Percentiles rank a stretch among this genome's conserved stretches.
Conservation (phyloP, 1,139 yeast genomes). For the Nakaseomyces glabratus region DNA sequence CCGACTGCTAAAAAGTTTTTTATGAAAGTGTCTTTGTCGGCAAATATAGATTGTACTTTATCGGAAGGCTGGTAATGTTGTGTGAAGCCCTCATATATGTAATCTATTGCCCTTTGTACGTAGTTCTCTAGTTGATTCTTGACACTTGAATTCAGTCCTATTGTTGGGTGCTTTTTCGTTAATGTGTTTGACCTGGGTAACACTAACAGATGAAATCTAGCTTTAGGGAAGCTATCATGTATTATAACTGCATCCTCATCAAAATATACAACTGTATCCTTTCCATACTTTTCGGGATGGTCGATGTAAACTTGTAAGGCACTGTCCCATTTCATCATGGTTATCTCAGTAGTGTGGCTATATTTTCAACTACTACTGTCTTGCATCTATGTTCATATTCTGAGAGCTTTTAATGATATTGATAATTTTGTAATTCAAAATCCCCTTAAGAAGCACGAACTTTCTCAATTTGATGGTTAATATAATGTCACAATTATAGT, state of each 20-base stretch:
- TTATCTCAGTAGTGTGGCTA: too few species aligned
- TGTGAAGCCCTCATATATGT: constrained; percentile 35
- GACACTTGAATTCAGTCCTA: constrained; percentile 37
- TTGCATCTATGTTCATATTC: too few species aligned
- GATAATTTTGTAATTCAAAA: too few species aligned
- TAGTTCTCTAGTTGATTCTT: constrained; percentile 34
- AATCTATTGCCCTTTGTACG: constrained; percentile 37
- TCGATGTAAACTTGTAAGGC: constrained; percentile 32
- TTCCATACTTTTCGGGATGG: constrained; percentile 30
- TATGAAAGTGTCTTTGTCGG: constrained; percentile 23
- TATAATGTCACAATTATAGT: too few species aligned
- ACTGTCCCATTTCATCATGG: constrained; percentile 24
- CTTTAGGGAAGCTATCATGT: constrained; percentile 55
- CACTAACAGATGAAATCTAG: constrained; percentile 51
- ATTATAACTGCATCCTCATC: constrained; percentile 51
- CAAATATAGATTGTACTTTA: constrained; percentile 9
- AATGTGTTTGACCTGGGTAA: constrained; percentile 43
- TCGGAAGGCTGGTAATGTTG: constrained; percentile 13
- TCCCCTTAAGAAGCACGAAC: too few species aligned
- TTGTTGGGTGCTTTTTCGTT: constrained; percentile 45
- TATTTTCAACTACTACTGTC: too few species aligned
- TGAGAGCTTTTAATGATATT: too few species aligned
- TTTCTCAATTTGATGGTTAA: too few species aligned
- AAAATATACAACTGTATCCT: constrained; percentile 31
- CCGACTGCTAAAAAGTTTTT: constrained; percentile 47